Evolutionary conservation across 2,329 filamentous ascomycete species (phyloP), one percentile per base, ranked within the genome.

Genomic region (Penicillium olsonii): DNA sequence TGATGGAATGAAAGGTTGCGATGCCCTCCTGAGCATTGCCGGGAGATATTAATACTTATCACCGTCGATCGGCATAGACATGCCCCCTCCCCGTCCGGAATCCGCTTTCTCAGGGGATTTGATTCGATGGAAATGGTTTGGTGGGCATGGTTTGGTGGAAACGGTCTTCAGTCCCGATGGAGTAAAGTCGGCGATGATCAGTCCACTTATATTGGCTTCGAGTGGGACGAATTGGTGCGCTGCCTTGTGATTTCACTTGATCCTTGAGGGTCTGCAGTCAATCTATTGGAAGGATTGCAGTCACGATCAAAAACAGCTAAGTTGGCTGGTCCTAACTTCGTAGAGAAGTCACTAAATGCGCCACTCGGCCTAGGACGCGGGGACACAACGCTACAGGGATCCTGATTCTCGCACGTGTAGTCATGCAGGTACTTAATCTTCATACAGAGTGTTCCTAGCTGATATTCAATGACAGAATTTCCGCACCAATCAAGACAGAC

Each of bases 401-500:
- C 9, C 22, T 22, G 20, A 45, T 26, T 39, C 1, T 15, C 34
- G 20, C 47, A 49, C 35, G 41, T 45, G 41, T 41, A 18, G 15
- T 31, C 20, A 11, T n/a, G 19, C 15, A 45, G 34, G 24, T 24
- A 27, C 27, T 27, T 35, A 34, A 35, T 45, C 46, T 22, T 14
- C 35, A 48, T 42, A 24, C 22, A 8, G 8, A 24, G 22, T 4
- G 22, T 24, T 24, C 22, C 8, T 8, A 8, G 22, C 8, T 24
- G 4, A 24, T 24, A 8, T 24, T 8, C 22, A 24, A 4, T 24
- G 22, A 17, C n/a, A 10, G 10, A 4, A 20, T 17, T 29, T 42
- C 10, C 34, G 39, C 38, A 38, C 53, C 46, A 47, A 45, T 62
- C 51, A 71, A 26, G 75, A 68, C 54, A 81, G 53, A 59, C 80